Base-by-base conservation (phyloP, 1,284 basidiomycete species). In the Fomitopsis schrenkii region DNA sequence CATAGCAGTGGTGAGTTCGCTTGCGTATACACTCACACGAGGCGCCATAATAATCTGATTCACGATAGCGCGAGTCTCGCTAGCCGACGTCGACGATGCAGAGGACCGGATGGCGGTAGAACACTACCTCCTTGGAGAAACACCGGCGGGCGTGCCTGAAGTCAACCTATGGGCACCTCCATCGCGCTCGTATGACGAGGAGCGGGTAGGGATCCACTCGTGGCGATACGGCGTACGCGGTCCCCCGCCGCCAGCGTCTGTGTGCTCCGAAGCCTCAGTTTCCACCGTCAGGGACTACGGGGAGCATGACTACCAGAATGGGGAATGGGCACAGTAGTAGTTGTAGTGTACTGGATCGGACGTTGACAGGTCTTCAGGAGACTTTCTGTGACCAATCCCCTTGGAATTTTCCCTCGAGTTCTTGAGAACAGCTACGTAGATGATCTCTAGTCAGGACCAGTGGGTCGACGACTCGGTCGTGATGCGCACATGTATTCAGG, bases 1-100 rank as follows among this genome's bases (percentile, higher is more conserved):
- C 76, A 78, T 63, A 76, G 74, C 58, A 69, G 74, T 63, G 77
- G 80, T 81, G 62, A 63, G 72, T 62, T 12, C 35, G 4, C n/a
- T n/a, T 22, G 22, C 22, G 35, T 36, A n/a, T 12, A 5, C 6
- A 26, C 8, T 5, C 19, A n/a, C 33, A 17, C 26, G 22, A 22
- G 52, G 35, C 19, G 2, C 12, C 22, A 17, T 7, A 14, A 7
- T 50, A 1, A 30, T 5, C 26, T 9, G 14, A 9, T 14, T 22
- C 12, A 8, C 19, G 6, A 5, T 22, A 40, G 36, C 36, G 38
- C 36, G 52, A 14, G 36, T 22, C 52, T 12, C 52, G 52, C 52
- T 40, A 38, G 28, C 45, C 15, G 42, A 46, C 45, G 33, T 41
- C 28, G 44, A 38, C 12, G 53, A 59, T 5, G 17, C 15, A 36